Evolutionary conservation across 257 asterid species (phyloP), one percentile per base, ranked within the genome.

Genomic region (Eustoma russellianum): DNA sequence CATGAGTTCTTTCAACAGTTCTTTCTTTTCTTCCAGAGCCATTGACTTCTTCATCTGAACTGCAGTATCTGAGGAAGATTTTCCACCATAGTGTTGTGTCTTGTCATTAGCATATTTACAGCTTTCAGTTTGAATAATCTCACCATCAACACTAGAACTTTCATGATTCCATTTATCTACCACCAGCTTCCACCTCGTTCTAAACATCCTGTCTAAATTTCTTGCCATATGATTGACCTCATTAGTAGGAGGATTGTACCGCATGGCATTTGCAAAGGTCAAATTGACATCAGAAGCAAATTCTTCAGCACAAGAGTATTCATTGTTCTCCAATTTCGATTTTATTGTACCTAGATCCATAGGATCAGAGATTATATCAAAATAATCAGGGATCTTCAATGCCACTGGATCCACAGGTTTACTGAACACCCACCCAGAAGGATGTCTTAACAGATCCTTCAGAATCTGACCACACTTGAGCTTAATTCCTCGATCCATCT

Each of bases 291-390:
- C 98, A 28, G 81, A 76, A 18, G 82, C 95, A 74, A 90, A 84
- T 30, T 80, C 87, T 33, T 77, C 77, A 6, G 69, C 79, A 70
- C 51, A 46, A 35, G 50, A 63, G 81, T 90, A 83, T 48, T 40
- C 9, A 61, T 80, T 70, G 33, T 63, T 65, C 61, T 73, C 82
- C 50, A 90, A 66, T 59, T 80, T 86, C 30, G 55, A 70, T 45
- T 65, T 79, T 56, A 90, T 47, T 12, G 96, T 82, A 19, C 96
- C 96, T 61, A 90, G 71, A 77, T 90, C 98, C 98, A 90, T 90
- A 5, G 98, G 98, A 9, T 74, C 14, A 8, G 67, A 48, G 48
- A 90, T 69, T 53, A 86, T 61, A 9, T 70, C 48, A 34, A 81
- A 83, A 57, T 90, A 90, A 70, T 86, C 94, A 17, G 97, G 97